Conservation (phyloP, 768 basidiomycete species). For the Xerocomellus dryophilus region DNA sequence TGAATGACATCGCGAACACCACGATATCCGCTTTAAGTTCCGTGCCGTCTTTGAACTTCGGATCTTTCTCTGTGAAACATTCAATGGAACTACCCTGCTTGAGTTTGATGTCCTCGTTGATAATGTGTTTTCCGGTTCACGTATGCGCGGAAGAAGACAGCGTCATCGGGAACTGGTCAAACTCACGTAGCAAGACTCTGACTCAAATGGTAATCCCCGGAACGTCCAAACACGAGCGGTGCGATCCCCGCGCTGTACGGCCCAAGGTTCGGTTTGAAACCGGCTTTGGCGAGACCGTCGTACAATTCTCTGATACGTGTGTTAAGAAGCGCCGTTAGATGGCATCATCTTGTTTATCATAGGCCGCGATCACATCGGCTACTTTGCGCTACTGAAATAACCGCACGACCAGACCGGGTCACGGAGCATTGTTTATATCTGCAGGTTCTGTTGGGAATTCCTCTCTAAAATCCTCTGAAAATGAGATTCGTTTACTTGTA, state of each 20-base stretch:
- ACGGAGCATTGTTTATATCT: slow-evolving; percentile 1
- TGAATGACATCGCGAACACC: slow-evolving; percentile 14
- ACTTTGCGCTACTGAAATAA: slow-evolving; percentile 5
- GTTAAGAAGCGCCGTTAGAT: background rate
- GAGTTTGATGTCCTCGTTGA: slow-evolving; percentile 43
- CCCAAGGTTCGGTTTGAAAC: slow-evolving; percentile 32
- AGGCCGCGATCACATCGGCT: background rate
- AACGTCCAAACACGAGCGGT: slow-evolving; percentile 22
- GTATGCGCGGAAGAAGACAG: slow-evolving; percentile 6
- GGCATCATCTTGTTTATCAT: background rate
- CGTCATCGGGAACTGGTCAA: background rate
- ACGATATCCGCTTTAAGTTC: slow-evolving; percentile 21
- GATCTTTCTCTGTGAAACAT: slow-evolving; percentile 21
- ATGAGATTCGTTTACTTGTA: too few species aligned
- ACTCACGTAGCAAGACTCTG: background rate
- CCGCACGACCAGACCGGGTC: slow-evolving; percentile 3
- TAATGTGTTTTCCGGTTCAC: slow-evolving; percentile 39
- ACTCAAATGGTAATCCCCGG: slow-evolving; percentile 34
- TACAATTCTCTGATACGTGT: slow-evolving; percentile 26
- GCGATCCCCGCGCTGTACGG: slow-evolving; percentile 31
- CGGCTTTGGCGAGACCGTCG: slow-evolving; percentile 32
- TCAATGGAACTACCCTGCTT: slow-evolving; percentile 35
- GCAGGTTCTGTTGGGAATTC: slow-evolving; percentile 6
- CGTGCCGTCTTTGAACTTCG: slow-evolving; percentile 22
- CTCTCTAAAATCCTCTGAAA: background rate